Base-by-base conservation (phyloP, 805 yeast genomes). In the Saturnispora hagleri region DNA sequence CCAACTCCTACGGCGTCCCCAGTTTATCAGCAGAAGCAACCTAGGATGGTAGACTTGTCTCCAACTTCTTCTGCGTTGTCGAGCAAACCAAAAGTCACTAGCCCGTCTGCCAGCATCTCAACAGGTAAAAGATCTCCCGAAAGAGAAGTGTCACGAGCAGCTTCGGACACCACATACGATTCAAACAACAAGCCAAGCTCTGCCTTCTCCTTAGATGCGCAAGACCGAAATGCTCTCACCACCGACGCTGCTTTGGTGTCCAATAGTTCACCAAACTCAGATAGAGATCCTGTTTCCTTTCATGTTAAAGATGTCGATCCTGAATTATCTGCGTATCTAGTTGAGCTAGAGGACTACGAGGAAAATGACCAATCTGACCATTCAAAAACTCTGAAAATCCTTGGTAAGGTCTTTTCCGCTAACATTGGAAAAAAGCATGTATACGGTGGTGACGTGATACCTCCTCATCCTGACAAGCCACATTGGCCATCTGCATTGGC, bases 401-500 rank as follows among this genome's bases (percentile, higher is more conserved):
- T 59, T 13, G 24, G 28, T 28, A 47, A 36, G 31, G 51, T 58
- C 6, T 65, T 60, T 50, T 59, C 64, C 2, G 64, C 66, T 1
- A 43, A 60, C 3, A 57, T 61, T 15, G 53, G 50, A 8, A 57
- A 63, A 2, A 55, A 58, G 5, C 49, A 68, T 60, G 64, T 60
- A 43, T 62, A 68, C 33, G 77, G 73, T 52, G 65, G 60, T 1
- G 66, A 66, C 34, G 76, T 76, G 0, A 71, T 79, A 8, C 84
- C 83, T 3, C 64, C 76, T 4, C 82, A 77, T 58, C 82, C 82
- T 2, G 62, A 61, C 24, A 60, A 52, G 46, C 73, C 82, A 2
- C 71, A 67, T 34, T 60, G 75, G 15, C 81, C 81, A 5, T 71
- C 82, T 3, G 80, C 81, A 1, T 64, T 79, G 9, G 59, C 71